These are phyloP conservation scores for Penicillium malachiteum DNA, from an alignment of 495 filamentous ascomycete genomes.

Conservation along the genomic window DNA sequence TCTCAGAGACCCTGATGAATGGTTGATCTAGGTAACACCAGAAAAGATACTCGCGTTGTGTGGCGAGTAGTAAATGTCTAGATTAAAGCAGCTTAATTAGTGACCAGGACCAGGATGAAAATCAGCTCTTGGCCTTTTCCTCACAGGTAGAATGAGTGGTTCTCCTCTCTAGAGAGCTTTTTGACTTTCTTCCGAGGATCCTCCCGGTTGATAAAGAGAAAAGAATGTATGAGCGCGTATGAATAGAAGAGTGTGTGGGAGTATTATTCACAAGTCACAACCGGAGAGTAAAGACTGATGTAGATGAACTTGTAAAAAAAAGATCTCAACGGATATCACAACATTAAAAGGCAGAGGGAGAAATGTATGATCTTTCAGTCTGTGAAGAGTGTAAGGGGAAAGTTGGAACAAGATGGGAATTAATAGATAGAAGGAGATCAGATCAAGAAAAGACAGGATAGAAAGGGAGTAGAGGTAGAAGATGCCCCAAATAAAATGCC, in stretches of 20 bases:
- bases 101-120: conserved; percentile 12
- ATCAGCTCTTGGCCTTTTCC: background rate
- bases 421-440: too few relatives aligned
- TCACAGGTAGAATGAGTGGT: conserved; percentile 5
- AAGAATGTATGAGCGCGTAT: background rate
- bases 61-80: conserved; percentile 16
- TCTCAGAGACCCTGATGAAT: conserved; percentile 26
- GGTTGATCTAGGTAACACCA: conserved; percentile 19
- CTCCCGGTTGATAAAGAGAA: background rate
- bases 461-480: background rate
- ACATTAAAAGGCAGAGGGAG: background rate
- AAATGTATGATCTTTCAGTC: background rate
- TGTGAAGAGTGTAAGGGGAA: too few relatives aligned
- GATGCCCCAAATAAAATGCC: too few relatives aligned
- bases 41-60: conserved; percentile 15
- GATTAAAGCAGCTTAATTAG: conserved; percentile 16
- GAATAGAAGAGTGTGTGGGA: background rate
- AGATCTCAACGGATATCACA: background rate
- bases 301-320: background rate
- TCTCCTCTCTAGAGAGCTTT: background rate
- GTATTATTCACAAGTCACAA: background rate
- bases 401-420: too few relatives aligned
- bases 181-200: background rate
- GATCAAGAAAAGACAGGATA: background rate
- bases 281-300: background rate